Evolutionary conservation across 2,329 filamentous ascomycete genomes (phyloP).

Genomic region (Xylariaceae sp.): DNA sequence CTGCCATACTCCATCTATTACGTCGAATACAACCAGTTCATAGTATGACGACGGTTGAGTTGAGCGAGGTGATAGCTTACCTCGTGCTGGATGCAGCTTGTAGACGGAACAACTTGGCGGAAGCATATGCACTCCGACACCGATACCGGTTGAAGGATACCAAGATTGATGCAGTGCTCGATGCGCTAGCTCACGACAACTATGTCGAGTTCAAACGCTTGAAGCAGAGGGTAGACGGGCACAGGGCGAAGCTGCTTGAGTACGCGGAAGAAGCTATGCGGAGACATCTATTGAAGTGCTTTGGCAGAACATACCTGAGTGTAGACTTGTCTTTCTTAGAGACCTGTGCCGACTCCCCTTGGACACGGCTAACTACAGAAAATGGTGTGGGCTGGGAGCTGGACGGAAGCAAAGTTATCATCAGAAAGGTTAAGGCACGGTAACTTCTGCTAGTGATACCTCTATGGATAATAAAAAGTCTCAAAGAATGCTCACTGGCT

Average conservation of each 20-base stretch:
- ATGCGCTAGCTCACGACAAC: constrained; percentile 78
- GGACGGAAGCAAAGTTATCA: constrained; percentile 75
- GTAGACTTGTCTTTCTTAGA: constrained; percentile 75
- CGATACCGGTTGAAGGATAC: constrained; percentile 67
- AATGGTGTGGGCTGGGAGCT: constrained; percentile 86
- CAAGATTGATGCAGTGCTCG: constrained; percentile 72
- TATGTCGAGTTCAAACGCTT: constrained; percentile 79
- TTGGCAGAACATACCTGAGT: constrained; percentile 80
- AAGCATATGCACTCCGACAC: constrained; percentile 72
- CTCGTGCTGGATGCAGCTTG: constrained; percentile 88
- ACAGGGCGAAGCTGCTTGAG: constrained; percentile 79
- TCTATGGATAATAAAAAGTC: constrained; percentile 11
- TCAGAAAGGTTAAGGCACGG: constrained; percentile 62
- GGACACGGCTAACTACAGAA: constrained; percentile 70
- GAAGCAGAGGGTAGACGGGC: constrained; percentile 76
- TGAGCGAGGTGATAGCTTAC: constrained; percentile 81
- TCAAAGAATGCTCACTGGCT: background rate
- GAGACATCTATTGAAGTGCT: constrained; percentile 81
- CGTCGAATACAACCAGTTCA: constrained; percentile 70
- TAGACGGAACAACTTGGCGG: constrained; percentile 74
- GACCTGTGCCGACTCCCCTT: constrained; percentile 69
- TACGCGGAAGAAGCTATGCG: constrained; percentile 78
- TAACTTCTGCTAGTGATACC: constrained; percentile 40
- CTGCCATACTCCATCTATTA: constrained; percentile 81
- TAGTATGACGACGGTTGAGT: constrained; percentile 72